These are phyloP conservation scores for Naganishia cerealis DNA, from an alignment of 1,284 basidiomycete species.

Conservation along the genomic window DNA sequence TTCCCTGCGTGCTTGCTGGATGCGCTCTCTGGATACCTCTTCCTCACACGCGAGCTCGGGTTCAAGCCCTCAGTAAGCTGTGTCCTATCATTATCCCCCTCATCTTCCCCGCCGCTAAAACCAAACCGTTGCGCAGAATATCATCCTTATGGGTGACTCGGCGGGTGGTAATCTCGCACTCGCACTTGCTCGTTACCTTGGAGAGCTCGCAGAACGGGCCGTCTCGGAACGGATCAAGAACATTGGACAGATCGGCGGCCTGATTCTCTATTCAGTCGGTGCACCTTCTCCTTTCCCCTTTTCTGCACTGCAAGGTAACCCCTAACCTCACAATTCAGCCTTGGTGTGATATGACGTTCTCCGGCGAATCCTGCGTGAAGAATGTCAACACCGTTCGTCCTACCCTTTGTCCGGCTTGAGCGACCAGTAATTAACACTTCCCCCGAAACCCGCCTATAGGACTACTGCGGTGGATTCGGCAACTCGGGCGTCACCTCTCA, in stretches of 20 bases:
- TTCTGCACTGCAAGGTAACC: not conserved
- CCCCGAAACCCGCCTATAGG: constrained; percentile 15
- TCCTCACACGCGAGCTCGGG: constrained; percentile 32
- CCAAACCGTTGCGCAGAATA: constrained; percentile 25
- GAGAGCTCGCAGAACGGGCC: constrained; percentile 31
- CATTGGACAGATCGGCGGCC: constrained; percentile 30
- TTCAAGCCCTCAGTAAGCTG: constrained; percentile 30
- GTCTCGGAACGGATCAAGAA: constrained; percentile 2
- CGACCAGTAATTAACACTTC: not conserved
- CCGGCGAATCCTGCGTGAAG: constrained; percentile 18
- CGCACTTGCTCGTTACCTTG: constrained; percentile 38
- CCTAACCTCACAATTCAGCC: constrained; percentile 17
- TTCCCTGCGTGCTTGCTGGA: constrained; percentile 39
- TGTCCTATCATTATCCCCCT: too few species aligned
- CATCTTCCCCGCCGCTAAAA: not conserved
- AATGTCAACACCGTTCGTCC: constrained; percentile 32
- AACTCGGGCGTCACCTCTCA: constrained; percentile 29
- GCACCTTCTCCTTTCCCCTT: not conserved
- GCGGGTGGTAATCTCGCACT: constrained; percentile 36
- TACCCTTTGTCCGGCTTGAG: not conserved
- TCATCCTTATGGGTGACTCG: constrained; percentile 38
- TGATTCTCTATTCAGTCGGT: constrained; percentile 35
- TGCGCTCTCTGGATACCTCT: constrained; percentile 35
- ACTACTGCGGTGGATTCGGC: constrained; percentile 31
- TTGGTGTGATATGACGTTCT: constrained; percentile 36